Percentiles rank a stretch among this genome's conserved stretches.
Conservation (phyloP, 139 green algal species). For the Chlamydomonas incerta region DNA sequence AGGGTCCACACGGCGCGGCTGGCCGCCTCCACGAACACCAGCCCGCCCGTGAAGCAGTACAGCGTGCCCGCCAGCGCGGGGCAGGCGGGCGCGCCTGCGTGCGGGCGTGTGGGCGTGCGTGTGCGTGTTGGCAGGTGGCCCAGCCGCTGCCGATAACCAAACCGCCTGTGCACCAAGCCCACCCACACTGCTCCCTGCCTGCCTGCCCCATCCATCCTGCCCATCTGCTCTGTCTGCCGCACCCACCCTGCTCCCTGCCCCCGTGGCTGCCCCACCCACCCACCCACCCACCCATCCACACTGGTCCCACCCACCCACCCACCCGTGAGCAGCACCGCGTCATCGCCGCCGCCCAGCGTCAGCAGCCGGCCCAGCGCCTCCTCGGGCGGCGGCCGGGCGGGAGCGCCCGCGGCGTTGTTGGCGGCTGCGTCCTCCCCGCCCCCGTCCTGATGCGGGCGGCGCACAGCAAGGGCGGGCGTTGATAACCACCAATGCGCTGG, state of each 20-base stretch:
- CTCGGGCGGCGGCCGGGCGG: background rate
- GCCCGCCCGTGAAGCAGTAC: slow-evolving; percentile 45
- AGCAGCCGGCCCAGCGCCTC: slow-evolving; percentile 47
- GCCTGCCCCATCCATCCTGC: too few relatives aligned
- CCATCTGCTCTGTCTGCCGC: too few relatives aligned
- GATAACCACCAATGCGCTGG: too few relatives aligned
- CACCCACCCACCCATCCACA: background rate
- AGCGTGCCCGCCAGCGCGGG: slow-evolving; percentile 31
- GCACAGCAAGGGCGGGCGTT: too few relatives aligned
- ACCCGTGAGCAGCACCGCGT: slow-evolving; percentile 55
- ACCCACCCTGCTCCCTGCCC: too few relatives aligned
- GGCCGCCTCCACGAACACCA: slow-evolving; percentile 33
- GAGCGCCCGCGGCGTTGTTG: background rate
- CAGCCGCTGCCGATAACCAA: too few relatives aligned
- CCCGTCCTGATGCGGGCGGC: slow-evolving; percentile 12
- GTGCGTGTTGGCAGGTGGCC: too few relatives aligned
- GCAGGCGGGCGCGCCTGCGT: slow-evolving; percentile 13
- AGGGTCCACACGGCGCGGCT: slow-evolving; percentile 44
- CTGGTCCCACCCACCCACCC: background rate
- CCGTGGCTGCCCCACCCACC: too few relatives aligned
- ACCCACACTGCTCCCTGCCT: too few relatives aligned
- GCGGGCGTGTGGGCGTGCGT: too few relatives aligned
- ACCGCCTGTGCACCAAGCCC: too few relatives aligned
- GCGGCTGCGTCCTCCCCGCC: slow-evolving; percentile 21
- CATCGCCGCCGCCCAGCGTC: slow-evolving; percentile 51